Evolutionary conservation across 345 rosid species (phyloP), one percentile per base, ranked within the genome.

Genomic region (Populus simonii): DNA sequence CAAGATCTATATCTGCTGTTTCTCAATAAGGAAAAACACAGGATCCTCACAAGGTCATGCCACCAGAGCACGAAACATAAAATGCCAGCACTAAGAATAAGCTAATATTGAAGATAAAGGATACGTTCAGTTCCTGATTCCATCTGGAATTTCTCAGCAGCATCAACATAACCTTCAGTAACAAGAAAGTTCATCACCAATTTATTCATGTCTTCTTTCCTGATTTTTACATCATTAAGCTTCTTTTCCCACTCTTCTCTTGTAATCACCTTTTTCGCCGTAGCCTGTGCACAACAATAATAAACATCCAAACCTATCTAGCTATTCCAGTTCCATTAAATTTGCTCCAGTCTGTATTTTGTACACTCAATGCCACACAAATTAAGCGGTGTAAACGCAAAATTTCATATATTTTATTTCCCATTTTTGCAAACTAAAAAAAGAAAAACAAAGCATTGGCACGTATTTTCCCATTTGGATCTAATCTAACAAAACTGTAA

Each of bases 111-210:
- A 55, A 51, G n/a, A 17, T 20, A 20, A 78, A 81, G 91, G 97
- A 94, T 96, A 96, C 97, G 97, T 78, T 89, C 92, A 15, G 97
- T 90, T 83, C 97, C 99, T 75, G 98, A 96, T 75, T 96, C 99
- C 81, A 80, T 89, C 81, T 90, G 89, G 83, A 96, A 91, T 73
- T 91, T 91, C 83, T 91, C 97, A 13, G 98, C 97, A 62, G 92
- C 99, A 71, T 96, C 99, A 16, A 94, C 98, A 80, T 85, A 96
- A 70, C 99, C 98, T 83, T 96, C 99, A 13, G 97, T 94, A 57
- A 94, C 98, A 74, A 96, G 93, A 80, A 92, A 96, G 85, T 96
- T 96, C 99, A 96, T 96, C 74, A 96, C 98, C 82, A 96, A 83
- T 80, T 87, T 94, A 80, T 91, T 94, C 98, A 94, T 92, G 76